Conservation (phyloP, 2,329 filamentous ascomycete genomes). For the Beauveria sp. region DNA sequence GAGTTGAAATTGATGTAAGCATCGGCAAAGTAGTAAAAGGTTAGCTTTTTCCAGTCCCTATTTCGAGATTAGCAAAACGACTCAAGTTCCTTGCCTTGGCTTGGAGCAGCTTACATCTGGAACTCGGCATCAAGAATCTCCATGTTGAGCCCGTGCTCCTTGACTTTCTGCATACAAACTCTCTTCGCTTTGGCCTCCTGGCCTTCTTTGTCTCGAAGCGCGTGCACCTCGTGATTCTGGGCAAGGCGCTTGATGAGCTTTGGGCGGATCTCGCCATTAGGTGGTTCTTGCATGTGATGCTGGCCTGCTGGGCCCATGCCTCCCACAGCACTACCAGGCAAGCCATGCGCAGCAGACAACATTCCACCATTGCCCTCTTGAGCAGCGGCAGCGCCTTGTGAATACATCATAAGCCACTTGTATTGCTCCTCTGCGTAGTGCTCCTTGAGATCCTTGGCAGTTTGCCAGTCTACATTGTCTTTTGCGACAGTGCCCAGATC, state of each 20-base stretch:
- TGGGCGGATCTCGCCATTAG: constrained; percentile 73
- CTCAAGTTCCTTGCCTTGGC: neutral
- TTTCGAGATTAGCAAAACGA: constrained; percentile 9
- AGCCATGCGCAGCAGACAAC: constrained; percentile 54
- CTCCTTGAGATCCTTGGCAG: constrained; percentile 82
- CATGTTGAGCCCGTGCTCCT: constrained; percentile 92
- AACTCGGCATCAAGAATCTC: constrained; percentile 98
- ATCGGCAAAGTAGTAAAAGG: constrained; percentile 98
- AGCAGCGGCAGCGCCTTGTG: constrained; percentile 61
- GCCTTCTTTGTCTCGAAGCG: constrained; percentile 88
- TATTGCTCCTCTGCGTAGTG: constrained; percentile 93
- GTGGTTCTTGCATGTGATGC: constrained; percentile 65
- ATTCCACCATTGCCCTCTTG: constrained; percentile 56
- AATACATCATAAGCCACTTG: constrained; percentile 99
- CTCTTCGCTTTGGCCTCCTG: constrained; percentile 97
- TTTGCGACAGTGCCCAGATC: constrained; percentile 89
- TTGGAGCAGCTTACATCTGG: constrained; percentile 67
- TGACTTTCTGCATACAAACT: constrained; percentile 92
- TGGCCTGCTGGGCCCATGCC: constrained; percentile 70
- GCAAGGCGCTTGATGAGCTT: constrained; percentile 96
- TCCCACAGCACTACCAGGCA: constrained; percentile 64
- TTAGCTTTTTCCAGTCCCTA: constrained; percentile 98
- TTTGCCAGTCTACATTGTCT: constrained; percentile 79
- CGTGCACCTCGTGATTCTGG: constrained; percentile 81
- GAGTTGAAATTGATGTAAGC: constrained; percentile 99